Conservation (phyloP, 164 flowering plant species). For the Macadamia tetraphylla region DNA sequence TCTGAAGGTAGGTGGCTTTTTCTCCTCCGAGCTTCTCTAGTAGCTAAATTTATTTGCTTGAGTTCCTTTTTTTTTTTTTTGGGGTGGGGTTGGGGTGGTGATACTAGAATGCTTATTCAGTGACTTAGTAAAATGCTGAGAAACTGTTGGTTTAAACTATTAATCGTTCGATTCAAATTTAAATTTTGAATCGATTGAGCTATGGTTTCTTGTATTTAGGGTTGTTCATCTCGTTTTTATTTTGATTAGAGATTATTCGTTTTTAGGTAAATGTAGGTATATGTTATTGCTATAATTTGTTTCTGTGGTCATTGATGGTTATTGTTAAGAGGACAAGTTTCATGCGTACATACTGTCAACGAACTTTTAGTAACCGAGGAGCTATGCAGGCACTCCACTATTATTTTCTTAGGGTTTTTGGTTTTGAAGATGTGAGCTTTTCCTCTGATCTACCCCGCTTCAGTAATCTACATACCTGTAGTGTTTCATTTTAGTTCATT, state of each 20-base stretch:
- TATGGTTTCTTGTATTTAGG: slow-evolving; percentile 10
- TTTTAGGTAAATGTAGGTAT: too few species aligned
- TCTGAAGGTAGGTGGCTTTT: slow-evolving; percentile 18
- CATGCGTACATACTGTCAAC: too few species aligned
- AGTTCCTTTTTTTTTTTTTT: neutral
- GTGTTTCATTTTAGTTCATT: neutral
- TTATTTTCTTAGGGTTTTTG: neutral
- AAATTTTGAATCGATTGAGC: neutral
- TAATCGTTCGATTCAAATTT: neutral
- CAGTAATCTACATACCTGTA: neutral
- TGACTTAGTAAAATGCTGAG: slow-evolving; percentile 4
- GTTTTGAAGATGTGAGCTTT: neutral
- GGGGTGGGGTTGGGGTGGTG: neutral
- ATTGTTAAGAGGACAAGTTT: too few species aligned
- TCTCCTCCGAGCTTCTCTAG: too few species aligned
- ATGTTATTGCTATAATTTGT: too few species aligned
- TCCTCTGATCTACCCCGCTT: neutral
- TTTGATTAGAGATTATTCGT: neutral
- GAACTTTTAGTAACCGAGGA: too few species aligned
- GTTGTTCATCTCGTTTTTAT: neutral
- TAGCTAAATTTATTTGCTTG: neutral
- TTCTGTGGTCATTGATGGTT: too few species aligned
- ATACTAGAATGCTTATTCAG: slow-evolving; percentile 1
- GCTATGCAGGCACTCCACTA: neutral
- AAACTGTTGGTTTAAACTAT: slow-evolving; percentile 1